phyloP scores from a whole-genome alignment of 1,284 basidiomycete genomes.

The Leccinum fuscescens region DNA sequence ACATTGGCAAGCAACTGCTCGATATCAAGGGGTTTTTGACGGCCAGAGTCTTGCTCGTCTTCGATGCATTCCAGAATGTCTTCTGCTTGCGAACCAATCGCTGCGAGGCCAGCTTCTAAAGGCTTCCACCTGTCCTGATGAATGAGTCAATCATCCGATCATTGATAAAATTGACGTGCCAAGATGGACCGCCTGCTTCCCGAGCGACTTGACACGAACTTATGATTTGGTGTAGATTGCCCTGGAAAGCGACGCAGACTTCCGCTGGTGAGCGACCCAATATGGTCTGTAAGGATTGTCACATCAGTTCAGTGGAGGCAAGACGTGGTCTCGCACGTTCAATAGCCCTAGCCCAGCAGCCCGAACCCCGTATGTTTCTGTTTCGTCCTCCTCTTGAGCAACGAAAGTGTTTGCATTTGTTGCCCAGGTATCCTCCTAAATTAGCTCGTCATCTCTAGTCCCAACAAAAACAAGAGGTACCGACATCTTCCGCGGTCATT shows the following conservation, averaged over 20 bases:
- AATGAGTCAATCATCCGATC: slow-evolving; percentile 3
- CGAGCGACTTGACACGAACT: slow-evolving; percentile 53
- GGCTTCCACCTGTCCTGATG: slow-evolving; percentile 74
- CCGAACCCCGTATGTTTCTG: slow-evolving; percentile 77
- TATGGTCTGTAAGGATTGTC: slow-evolving; percentile 46
- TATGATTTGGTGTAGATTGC: slow-evolving; percentile 56
- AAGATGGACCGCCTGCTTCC: slow-evolving; percentile 50
- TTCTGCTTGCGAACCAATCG: slow-evolving; percentile 83
- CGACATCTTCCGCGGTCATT: slow-evolving; percentile 87
- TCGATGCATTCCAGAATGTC: slow-evolving; percentile 75
- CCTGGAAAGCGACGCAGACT: slow-evolving; percentile 58
- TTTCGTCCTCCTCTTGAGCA: slow-evolving; percentile 93
- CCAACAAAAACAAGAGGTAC: slow-evolving; percentile 24
- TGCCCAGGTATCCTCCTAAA: slow-evolving; percentile 87
- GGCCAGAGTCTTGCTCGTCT: slow-evolving; percentile 65
- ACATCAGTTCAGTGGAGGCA: slow-evolving; percentile 8
- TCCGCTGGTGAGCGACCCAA: slow-evolving; percentile 65
- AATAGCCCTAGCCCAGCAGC: slow-evolving; percentile 85
- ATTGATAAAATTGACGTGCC: slow-evolving; percentile 37
- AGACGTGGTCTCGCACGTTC: slow-evolving; percentile 47
- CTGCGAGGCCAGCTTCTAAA: slow-evolving; percentile 81
- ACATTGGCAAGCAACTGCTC: slow-evolving; percentile 74
- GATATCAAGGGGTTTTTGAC: slow-evolving; percentile 71
- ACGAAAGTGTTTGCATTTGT: slow-evolving; percentile 90
- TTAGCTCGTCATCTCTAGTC: slow-evolving; percentile 2